Conservation (phyloP, 305 asterid genomes). For the Withania somnifera region DNA sequence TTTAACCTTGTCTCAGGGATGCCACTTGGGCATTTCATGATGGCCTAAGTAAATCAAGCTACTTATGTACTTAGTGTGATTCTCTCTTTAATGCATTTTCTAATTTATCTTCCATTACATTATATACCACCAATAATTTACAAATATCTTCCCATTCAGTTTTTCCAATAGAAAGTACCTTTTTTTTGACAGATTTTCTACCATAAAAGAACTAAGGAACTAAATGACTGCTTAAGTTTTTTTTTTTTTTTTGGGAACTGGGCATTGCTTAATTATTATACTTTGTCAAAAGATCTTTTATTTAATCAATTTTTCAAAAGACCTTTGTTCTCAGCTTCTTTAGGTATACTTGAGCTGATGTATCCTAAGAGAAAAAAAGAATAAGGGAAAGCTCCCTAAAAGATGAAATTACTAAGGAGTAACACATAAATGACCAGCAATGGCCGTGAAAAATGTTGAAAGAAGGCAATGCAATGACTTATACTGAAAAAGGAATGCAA, state of each 20-base stretch:
- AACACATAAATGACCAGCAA: not conserved
- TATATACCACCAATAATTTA: not conserved
- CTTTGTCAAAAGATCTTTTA: not conserved
- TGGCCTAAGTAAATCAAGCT: not conserved
- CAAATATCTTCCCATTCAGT: not conserved
- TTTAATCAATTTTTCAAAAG: not conserved
- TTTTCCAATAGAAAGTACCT: not conserved
- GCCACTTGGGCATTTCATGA: not conserved
- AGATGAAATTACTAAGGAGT: not conserved
- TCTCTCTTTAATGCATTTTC: not conserved
- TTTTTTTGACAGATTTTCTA: not conserved
- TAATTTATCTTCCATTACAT: not conserved
- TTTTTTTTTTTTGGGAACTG: too few species aligned
- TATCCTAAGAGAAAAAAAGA: not conserved
- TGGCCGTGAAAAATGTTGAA: not conserved
- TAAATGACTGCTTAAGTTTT: too few species aligned
- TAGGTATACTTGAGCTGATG: not conserved
- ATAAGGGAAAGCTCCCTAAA: not conserved
- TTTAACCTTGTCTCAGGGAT: not conserved
- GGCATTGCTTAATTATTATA: not conserved
- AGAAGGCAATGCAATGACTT: not conserved
- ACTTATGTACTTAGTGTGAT: not conserved
- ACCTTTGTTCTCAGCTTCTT: not conserved
- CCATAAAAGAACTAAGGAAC: not conserved
- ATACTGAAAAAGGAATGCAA: not conserved